phyloP scores from a whole-genome alignment of 2,329 filamentous ascomycete species.

The Cadophora luteo-olivacea region DNA sequence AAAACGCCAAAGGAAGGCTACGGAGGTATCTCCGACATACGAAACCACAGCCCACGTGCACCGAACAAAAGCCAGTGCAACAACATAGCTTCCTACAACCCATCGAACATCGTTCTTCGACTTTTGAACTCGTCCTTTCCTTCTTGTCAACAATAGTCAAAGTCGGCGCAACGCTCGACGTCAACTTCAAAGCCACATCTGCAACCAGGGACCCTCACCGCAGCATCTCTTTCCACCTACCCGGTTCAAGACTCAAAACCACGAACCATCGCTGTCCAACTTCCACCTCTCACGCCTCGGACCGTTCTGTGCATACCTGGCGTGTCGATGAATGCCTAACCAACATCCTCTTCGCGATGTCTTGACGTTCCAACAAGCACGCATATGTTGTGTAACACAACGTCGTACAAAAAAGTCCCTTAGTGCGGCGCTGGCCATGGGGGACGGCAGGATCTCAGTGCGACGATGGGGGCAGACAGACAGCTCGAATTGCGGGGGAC shows the following conservation, averaged over 20 bases:
- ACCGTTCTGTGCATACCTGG: background rate
- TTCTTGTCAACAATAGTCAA: background rate
- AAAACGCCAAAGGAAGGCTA: background rate
- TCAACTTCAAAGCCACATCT: conserved; percentile 15
- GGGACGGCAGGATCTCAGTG: background rate
- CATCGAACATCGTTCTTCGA: background rate
- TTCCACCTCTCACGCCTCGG: background rate
- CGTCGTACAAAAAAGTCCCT: background rate
- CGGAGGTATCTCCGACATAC: background rate
- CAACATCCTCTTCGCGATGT: background rate
- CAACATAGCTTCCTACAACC: no score
- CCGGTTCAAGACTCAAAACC: background rate
- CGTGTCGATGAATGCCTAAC: background rate
- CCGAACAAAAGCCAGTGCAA: no score
- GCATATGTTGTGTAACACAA: background rate
- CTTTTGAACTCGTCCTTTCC: background rate
- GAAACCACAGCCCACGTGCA: no score
- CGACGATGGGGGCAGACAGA: background rate
- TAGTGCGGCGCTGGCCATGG: background rate
- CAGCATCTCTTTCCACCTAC: conserved; percentile 6
- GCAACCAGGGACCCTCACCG: conserved; percentile 5
- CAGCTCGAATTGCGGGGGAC: background rate
- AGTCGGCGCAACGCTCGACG: background rate
- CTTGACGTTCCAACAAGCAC: conserved; percentile 2
- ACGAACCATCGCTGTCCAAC: background rate